Evolutionary conservation across 1,284 basidiomycete genomes (phyloP).

Genomic region (Boletus sp.): DNA sequence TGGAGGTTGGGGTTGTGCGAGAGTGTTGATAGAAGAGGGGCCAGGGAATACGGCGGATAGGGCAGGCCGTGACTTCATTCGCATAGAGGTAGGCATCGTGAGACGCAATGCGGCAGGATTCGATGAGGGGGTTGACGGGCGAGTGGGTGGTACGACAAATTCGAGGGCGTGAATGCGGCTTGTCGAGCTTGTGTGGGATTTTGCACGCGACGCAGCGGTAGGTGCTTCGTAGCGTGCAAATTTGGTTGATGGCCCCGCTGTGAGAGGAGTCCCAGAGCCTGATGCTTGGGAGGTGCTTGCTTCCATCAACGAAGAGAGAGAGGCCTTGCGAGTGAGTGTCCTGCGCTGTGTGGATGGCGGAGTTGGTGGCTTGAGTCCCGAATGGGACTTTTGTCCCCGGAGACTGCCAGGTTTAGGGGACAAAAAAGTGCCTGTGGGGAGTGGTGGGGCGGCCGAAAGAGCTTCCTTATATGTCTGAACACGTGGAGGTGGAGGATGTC

Average conservation of each 20-base stretch:
- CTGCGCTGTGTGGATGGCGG: conserved; percentile 56
- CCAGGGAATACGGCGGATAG: conserved; percentile 68
- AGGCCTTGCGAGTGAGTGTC: conserved; percentile 64
- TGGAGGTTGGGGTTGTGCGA: conserved; percentile 24
- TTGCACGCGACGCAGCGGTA: conserved; percentile 74
- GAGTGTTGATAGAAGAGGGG: conserved; percentile 34
- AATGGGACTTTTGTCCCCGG: conserved; percentile 76
- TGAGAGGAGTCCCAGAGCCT: conserved; percentile 44
- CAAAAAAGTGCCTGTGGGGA: conserved; percentile 51
- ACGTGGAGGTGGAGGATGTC: conserved; percentile 38
- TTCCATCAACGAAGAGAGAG: conserved; percentile 69
- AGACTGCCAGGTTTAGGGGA: conserved; percentile 65
- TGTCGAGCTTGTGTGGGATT: conserved; percentile 59
- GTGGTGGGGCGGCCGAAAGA: conserved; percentile 45
- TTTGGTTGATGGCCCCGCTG: conserved; percentile 35
- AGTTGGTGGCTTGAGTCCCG: conserved; percentile 67
- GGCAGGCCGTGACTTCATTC: conserved; percentile 67
- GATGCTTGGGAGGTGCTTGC: conserved; percentile 51
- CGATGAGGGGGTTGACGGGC: conserved; percentile 72
- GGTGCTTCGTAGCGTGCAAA: conserved; percentile 66
- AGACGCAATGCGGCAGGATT: conserved; percentile 71
- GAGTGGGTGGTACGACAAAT: conserved; percentile 66
- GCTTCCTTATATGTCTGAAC: conserved; percentile 56
- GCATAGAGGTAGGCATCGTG: conserved; percentile 79
- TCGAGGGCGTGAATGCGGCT: conserved; percentile 56